Conservation (phyloP, 192 early-diverging fungal species). For the Obelidium mucronatum region DNA sequence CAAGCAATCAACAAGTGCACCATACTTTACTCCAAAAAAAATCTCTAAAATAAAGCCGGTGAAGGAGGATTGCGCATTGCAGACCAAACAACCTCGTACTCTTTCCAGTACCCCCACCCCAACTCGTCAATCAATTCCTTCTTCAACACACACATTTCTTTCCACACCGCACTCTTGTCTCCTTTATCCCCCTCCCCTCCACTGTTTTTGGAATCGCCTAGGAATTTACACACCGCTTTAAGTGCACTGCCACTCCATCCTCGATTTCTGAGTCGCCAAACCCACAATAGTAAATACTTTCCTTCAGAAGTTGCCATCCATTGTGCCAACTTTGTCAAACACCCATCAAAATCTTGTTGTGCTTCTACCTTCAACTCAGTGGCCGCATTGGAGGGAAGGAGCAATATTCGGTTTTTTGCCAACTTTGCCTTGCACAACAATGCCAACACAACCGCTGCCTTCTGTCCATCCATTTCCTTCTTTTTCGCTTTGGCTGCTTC, state of each 20-base stretch:
- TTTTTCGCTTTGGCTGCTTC: constrained; percentile 61
- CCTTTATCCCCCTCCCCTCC: constrained; percentile 39
- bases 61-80: constrained; percentile 56
- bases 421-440: constrained; percentile 58
- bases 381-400: background rate
- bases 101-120: constrained; percentile 75
- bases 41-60: constrained; percentile 49
- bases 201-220: constrained; percentile 60
- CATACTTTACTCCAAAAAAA: too few relatives aligned
- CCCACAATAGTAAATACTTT: constrained; percentile 64
- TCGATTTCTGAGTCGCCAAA: constrained; percentile 54
- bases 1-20: too few relatives aligned
- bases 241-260: constrained; percentile 72
- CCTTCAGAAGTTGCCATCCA: constrained; percentile 65
- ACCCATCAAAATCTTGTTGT: constrained; percentile 52
- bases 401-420: background rate
- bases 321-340: constrained; percentile 61
- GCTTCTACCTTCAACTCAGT: background rate
- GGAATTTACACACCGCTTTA: constrained; percentile 74
- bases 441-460: constrained; percentile 68
- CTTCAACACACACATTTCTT: constrained; percentile 62
- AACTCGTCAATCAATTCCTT: constrained; percentile 68
- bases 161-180: constrained; percentile 55
- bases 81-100: constrained; percentile 65
- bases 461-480: constrained; percentile 78